phyloP scores from a whole-genome alignment of 495 filamentous ascomycete genomes.

The Cercophora sp. region DNA sequence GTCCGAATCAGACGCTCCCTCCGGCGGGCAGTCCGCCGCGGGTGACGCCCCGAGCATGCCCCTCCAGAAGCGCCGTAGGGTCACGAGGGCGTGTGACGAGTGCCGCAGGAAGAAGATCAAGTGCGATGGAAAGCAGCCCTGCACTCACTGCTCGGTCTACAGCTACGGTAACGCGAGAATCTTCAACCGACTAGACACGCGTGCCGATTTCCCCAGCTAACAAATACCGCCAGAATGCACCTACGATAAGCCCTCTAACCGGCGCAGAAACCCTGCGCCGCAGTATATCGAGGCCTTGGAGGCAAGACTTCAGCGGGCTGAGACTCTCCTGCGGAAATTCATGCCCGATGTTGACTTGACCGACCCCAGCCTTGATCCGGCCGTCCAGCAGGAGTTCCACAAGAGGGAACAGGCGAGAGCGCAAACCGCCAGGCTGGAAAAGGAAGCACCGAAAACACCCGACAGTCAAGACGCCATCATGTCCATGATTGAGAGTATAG shows the following conservation, averaged over 20 bases:
- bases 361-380: constrained; percentile 72
- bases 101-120: constrained; percentile 98
- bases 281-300: constrained; percentile 94
- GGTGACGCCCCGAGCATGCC: constrained; percentile 43
- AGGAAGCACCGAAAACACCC: constrained; percentile 19
- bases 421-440: constrained; percentile 31
- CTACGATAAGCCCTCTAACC: constrained; percentile 96
- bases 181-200: no score
- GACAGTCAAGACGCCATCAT: constrained; percentile 71
- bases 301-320: constrained; percentile 75
- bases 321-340: constrained; percentile 72
- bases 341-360: constrained; percentile 81
- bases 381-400: constrained; percentile 56
- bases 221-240: constrained; percentile 69
- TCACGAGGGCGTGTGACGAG: constrained; percentile 92
- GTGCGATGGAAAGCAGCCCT: constrained; percentile 96
- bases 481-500: constrained; percentile 91
- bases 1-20: constrained; percentile 24
- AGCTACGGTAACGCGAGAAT: constrained; percentile 98
- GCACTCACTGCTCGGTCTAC: constrained; percentile 96
- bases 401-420: constrained; percentile 42
- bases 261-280: constrained; percentile 88
- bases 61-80: constrained; percentile 81
- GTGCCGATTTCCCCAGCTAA: constrained; percentile 41
- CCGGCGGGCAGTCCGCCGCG: constrained; percentile 13